Conservation (phyloP, 148 eudicot genomes). For the Rhododendron griersonianum region DNA sequence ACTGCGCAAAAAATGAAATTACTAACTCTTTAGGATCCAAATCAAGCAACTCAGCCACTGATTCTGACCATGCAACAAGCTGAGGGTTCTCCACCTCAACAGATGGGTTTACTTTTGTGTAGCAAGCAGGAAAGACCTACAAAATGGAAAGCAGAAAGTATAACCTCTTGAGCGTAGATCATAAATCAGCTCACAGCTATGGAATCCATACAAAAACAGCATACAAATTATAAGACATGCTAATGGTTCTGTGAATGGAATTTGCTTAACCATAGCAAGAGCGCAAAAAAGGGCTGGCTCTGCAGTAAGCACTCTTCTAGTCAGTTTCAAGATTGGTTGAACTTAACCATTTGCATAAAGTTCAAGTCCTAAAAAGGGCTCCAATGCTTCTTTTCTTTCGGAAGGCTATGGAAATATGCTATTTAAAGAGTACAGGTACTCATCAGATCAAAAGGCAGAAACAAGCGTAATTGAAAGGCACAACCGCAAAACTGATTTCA, state of each 20-base stretch:
- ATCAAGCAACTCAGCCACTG: slow-evolving; percentile 74
- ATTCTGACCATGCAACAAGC: slow-evolving; percentile 92
- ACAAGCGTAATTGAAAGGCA: not conserved
- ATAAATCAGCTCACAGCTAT: not conserved
- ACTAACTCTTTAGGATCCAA: slow-evolving; percentile 88
- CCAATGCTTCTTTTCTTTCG: not conserved
- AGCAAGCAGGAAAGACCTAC: slow-evolving; percentile 86
- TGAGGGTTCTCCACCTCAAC: slow-evolving; percentile 84
- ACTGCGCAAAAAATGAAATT: slow-evolving; percentile 1
- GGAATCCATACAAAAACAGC: not conserved
- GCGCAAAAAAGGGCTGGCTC: not conserved
- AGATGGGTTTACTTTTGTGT: slow-evolving; percentile 82
- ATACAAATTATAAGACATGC: not conserved
- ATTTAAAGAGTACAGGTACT: not conserved
- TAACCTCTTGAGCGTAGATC: not conserved
- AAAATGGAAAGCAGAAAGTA: slow-evolving; percentile 5
- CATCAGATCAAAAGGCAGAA: not conserved
- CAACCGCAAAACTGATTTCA: not conserved
- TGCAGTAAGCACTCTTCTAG: not conserved
- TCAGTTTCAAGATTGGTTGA: not conserved
- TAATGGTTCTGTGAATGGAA: not conserved
- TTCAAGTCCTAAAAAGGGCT: not conserved
- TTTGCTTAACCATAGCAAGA: not conserved
- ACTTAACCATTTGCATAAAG: not conserved
- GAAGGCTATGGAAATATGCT: not conserved